Conservation (phyloP, 331 rosid genomes). For the Arachis monticola region DNA sequence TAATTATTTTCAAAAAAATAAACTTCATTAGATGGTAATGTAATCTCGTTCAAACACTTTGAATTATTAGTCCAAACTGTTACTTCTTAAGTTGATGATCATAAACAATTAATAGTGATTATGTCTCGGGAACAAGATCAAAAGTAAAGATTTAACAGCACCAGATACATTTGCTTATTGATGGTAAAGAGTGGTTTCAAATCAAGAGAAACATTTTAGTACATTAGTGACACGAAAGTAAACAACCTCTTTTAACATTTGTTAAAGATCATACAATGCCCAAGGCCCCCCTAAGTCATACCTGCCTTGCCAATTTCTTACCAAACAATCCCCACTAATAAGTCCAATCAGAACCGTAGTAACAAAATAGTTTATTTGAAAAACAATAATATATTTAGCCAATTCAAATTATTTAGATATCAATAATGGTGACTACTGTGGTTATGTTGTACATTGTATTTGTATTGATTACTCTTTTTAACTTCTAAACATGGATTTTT, state of each 20-base stretch:
- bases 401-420: neutral
- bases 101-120: conserved; percentile 11
- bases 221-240: conserved; percentile 62
- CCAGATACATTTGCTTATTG: conserved; percentile 14
- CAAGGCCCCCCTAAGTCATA: conserved; percentile 44
- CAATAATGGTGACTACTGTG: conserved; percentile 11
- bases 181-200: conserved; percentile 54
- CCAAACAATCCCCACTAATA: conserved; percentile 33
- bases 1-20: too few relatives aligned
- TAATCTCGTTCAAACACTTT: conserved; percentile 8
- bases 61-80: neutral
- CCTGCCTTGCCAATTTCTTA: conserved; percentile 43
- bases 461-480: too few relatives aligned
- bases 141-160: conserved; percentile 23
- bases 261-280: conserved; percentile 50
- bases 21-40: too few relatives aligned
- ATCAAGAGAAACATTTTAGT: conserved; percentile 52
- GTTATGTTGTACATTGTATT: conserved; percentile 1
- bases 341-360: conserved; percentile 22
- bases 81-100: neutral
- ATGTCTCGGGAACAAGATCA: conserved; percentile 28
- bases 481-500: conserved; percentile 17
- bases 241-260: conserved; percentile 56
- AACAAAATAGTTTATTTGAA: too few relatives aligned
- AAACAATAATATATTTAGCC: too few relatives aligned